Percentiles rank a stretch among this genome's conserved stretches.
Conservation (phyloP, 345 rosid species). For the Fremontodendron californicum region DNA sequence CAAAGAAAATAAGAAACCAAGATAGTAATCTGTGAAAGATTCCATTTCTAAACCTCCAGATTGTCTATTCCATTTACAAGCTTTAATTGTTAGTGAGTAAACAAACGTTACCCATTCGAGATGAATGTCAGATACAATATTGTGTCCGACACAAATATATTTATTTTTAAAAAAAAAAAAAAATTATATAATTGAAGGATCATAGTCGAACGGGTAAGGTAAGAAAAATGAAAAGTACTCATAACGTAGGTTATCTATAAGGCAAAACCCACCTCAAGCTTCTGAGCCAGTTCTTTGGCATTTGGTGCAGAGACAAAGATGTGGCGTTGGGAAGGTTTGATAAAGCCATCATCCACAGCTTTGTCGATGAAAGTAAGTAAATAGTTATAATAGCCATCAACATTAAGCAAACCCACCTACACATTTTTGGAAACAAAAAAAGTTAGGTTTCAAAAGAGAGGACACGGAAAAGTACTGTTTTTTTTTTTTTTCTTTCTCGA, state of each 20-base stretch:
- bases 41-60: constrained; percentile 15
- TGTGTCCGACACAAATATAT: too few species aligned
- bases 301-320: constrained; percentile 85
- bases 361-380: constrained; percentile 83
- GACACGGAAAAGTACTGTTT: too few species aligned
- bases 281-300: constrained; percentile 80
- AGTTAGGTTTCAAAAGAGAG: neutral
- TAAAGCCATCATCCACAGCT: constrained; percentile 97
- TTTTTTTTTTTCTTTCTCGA: neutral
- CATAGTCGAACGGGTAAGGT: too few species aligned
- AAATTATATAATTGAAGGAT: too few species aligned
- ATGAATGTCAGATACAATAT: too few species aligned
- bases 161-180: too few species aligned
- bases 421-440: constrained; percentile 5
- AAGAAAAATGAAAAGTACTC: too few species aligned
- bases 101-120: too few species aligned
- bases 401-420: constrained; percentile 94
- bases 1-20: neutral
- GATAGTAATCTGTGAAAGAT: constrained; percentile 5
- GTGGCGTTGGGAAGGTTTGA: constrained; percentile 74
- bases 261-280: constrained; percentile 66
- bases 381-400: constrained; percentile 85
- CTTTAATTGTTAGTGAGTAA: neutral
- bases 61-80: constrained; percentile 20
- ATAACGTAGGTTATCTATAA: neutral